A percentile compares a stretch with the other conserved stretches of the same genome.
Conservation (phyloP, 2,329 filamentous ascomycete genomes). For the Diaporthe nobilis region DNA sequence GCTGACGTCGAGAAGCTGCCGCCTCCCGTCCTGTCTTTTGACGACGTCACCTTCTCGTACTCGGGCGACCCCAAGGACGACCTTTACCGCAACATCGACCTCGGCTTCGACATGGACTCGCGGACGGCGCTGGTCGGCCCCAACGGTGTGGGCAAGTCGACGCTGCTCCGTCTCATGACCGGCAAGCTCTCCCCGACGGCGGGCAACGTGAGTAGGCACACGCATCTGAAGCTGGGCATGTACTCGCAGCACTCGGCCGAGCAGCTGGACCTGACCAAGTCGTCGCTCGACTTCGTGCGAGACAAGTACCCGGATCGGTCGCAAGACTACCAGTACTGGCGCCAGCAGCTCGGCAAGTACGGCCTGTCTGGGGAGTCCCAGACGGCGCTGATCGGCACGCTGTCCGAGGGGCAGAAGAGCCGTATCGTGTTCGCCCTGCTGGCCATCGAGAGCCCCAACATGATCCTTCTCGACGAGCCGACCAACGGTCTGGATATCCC, state of each 20-base stretch:
- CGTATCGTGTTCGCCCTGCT: constrained; percentile 98
- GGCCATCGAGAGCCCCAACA: constrained; percentile 96
- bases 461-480: constrained; percentile 97
- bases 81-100: constrained; percentile 95
- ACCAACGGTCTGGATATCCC: constrained; percentile 99
- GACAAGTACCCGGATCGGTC: constrained; percentile 92
- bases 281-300: constrained; percentile 95
- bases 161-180: constrained; percentile 95
- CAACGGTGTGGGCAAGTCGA: constrained; percentile 99
- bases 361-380: constrained; percentile 94
- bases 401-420: constrained; percentile 97
- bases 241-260: constrained; percentile 99
- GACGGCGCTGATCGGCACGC: constrained; percentile 96
- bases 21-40: constrained; percentile 94
- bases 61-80: constrained; percentile 91
- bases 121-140: constrained; percentile 96
- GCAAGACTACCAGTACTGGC: constrained; percentile 99
- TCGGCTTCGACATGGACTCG: constrained; percentile 99
- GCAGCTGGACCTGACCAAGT: constrained; percentile 98
- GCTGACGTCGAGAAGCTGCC: constrained; percentile 99
- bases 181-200: constrained; percentile 89
- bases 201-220: constrained; percentile 90
- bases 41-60: constrained; percentile 98
- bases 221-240: constrained; percentile 97
- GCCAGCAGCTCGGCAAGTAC: constrained; percentile 95